Percentiles rank a stretch among this genome's conserved stretches.
Evolutionary conservation across 2,329 filamentous ascomycete genomes (phyloP).

Genomic region (Intubia oerlemansii): DNA sequence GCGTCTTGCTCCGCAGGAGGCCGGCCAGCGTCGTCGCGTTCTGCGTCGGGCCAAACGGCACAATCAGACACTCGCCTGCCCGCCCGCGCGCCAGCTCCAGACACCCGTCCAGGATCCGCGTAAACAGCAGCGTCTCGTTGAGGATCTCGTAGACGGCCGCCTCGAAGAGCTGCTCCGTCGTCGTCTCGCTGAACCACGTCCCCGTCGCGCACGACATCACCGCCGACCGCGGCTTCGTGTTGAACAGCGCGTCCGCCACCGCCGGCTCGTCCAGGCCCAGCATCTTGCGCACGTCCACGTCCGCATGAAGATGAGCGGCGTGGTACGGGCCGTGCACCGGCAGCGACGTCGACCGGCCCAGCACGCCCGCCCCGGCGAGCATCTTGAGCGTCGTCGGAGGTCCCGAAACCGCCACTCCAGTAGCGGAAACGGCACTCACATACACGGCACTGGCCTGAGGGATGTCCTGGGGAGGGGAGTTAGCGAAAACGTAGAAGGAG

Average conservation of each 20-base stretch:
- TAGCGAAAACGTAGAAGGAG: not conserved
- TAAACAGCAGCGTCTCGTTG: slow-evolving; percentile 25
- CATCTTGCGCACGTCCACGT: slow-evolving; percentile 21
- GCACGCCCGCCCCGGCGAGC: slow-evolving; percentile 19
- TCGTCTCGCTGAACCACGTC: slow-evolving; percentile 17
- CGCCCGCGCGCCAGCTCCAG: slow-evolving; percentile 18
- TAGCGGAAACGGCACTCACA: slow-evolving; percentile 27
- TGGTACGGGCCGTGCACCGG: slow-evolving; percentile 36
- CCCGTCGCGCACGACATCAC: slow-evolving; percentile 30
- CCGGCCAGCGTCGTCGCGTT: slow-evolving; percentile 23
- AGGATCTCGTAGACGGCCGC: slow-evolving; percentile 26
- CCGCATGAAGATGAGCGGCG: slow-evolving; percentile 27
- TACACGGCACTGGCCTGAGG: slow-evolving; percentile 26
- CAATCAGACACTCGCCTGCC: slow-evolving; percentile 20
- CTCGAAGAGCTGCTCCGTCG: slow-evolving; percentile 20
- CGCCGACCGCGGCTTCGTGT: slow-evolving; percentile 21
- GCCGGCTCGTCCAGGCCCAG: slow-evolving; percentile 20
- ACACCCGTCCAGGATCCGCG: slow-evolving; percentile 25
- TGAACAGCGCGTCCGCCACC: slow-evolving; percentile 18
- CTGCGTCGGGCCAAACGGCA: slow-evolving; percentile 28
- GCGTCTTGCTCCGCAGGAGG: slow-evolving; percentile 19
- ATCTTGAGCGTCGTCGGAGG: slow-evolving; percentile 25
- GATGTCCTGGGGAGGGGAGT: slow-evolving; percentile 20
- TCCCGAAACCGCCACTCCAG: slow-evolving; percentile 30
- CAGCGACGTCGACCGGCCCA: slow-evolving; percentile 22